Percentiles rank a stretch among this genome's conserved stretches.
Conservation (phyloP, 2,329 filamentous ascomycete species). For the Aphanocladium album region DNA sequence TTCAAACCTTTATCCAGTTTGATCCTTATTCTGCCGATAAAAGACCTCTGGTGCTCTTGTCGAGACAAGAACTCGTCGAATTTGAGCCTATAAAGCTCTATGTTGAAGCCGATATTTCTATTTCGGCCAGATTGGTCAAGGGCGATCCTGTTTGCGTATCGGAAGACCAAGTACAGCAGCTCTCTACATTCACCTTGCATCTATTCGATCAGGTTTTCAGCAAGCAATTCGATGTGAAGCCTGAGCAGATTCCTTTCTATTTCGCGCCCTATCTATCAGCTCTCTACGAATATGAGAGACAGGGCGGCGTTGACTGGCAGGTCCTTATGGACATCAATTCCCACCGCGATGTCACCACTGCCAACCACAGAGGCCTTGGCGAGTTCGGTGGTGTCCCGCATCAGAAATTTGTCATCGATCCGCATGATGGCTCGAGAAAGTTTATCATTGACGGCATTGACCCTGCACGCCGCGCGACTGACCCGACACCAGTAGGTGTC, state of each 20-base stretch:
- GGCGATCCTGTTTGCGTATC: conserved; percentile 41
- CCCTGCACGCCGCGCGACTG: conserved; percentile 54
- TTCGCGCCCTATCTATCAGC: conserved; percentile 53
- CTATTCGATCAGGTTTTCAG: conserved; percentile 84
- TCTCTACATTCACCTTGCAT: conserved; percentile 70
- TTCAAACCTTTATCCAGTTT: conserved; percentile 28
- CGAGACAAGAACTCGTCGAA: not conserved
- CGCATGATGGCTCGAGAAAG: conserved; percentile 58
- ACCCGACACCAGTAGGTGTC: conserved; percentile 57
- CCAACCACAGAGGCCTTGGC: conserved; percentile 35
- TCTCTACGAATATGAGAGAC: conserved; percentile 19
- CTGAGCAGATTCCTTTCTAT: conserved; percentile 73
- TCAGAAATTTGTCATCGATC: conserved; percentile 51
- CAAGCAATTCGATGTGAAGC: conserved; percentile 67
- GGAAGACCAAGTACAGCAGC: conserved; percentile 39
- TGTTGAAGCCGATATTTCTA: not conserved
- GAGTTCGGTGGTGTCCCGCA: conserved; percentile 20
- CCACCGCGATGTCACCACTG: not conserved
- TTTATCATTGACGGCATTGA: conserved; percentile 52
- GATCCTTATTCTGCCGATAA: not conserved
- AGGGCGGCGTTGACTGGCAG: not conserved
- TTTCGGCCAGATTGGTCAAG: not conserved
- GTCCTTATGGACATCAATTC: conserved; percentile 44
- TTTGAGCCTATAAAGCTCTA: not conserved
- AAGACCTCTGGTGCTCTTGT: not conserved